A percentile compares a stretch with the other conserved stretches of the same genome.
phyloP scores from a whole-genome alignment of 805 yeast species.

The Candida methanosorbosa region DNA sequence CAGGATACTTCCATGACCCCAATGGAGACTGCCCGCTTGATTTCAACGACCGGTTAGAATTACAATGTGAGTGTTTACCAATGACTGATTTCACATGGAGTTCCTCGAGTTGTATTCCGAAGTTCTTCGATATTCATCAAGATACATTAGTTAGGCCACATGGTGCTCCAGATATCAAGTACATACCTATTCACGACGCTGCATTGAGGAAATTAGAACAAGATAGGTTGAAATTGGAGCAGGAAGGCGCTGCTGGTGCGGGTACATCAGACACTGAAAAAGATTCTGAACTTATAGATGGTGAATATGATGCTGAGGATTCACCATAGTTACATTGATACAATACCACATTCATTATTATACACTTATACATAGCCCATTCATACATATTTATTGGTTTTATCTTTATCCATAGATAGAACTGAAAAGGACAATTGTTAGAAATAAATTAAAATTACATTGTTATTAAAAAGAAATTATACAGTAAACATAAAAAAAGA shows the following conservation, averaged over 20 bases:
- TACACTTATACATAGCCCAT: too few species aligned
- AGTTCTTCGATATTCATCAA: constrained; percentile 39
- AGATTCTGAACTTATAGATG: constrained; percentile 1
- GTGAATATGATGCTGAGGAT: background rate
- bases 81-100: constrained; percentile 69
- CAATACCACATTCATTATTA: too few species aligned
- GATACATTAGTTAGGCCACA: constrained; percentile 14
- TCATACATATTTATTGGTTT: too few species aligned
- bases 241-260: constrained; percentile 3
- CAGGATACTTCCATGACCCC: constrained; percentile 81
- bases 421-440: too few species aligned
- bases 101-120: constrained; percentile 62
- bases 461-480: too few species aligned
- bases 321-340: background rate
- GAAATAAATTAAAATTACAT: too few species aligned
- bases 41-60: constrained; percentile 40
- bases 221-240: constrained; percentile 3
- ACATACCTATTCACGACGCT: constrained; percentile 20
- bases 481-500: too few species aligned
- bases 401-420: too few species aligned
- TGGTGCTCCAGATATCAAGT: constrained; percentile 14
- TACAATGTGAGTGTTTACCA: constrained; percentile 69
- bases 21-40: constrained; percentile 75
- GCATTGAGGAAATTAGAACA: constrained; percentile 7
- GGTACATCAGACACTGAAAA: constrained; percentile 2